phyloP scores from a whole-genome alignment of 2,329 filamentous ascomycete genomes.

The Zarea fungicola region DNA sequence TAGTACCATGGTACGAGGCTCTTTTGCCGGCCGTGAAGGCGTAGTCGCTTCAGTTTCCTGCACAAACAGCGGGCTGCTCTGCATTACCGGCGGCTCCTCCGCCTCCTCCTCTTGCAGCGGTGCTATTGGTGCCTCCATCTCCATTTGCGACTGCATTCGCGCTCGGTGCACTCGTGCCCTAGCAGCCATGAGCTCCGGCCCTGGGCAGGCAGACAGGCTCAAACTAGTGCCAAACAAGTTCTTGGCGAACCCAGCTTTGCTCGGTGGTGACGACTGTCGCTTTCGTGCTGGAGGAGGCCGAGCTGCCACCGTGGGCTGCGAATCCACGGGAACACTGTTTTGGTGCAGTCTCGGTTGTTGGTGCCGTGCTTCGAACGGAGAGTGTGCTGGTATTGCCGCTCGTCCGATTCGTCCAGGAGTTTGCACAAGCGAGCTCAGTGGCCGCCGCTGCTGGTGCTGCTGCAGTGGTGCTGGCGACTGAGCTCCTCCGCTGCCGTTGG shows the following conservation, averaged over 20 bases:
- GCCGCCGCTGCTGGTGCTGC: slow-evolving; percentile 34
- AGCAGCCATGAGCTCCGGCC: slow-evolving; percentile 10
- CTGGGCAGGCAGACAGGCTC: slow-evolving; percentile 23
- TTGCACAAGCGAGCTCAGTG: slow-evolving; percentile 35
- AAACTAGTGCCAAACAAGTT: slow-evolving; percentile 31
- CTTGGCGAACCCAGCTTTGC: slow-evolving; percentile 28
- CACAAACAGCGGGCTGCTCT: slow-evolving; percentile 3
- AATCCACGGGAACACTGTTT: neutral
- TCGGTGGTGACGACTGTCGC: slow-evolving; percentile 27
- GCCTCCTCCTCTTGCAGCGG: neutral
- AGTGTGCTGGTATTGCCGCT: slow-evolving; percentile 27
- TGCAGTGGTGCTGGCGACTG: slow-evolving; percentile 23
- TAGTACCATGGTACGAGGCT: neutral
- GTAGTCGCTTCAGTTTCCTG: neutral
- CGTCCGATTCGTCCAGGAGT: slow-evolving; percentile 27
- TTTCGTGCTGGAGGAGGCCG: slow-evolving; percentile 23
- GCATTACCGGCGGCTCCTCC: neutral
- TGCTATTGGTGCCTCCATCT: too few species aligned
- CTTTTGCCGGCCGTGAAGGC: neutral
- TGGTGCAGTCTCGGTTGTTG: slow-evolving; percentile 19
- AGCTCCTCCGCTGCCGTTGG: too few species aligned
- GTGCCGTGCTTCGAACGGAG: slow-evolving; percentile 31
- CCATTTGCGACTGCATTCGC: slow-evolving; percentile 18
- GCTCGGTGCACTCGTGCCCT: slow-evolving; percentile 19
- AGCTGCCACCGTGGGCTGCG: slow-evolving; percentile 6